Evolutionary conservation across 2,329 filamentous ascomycete species (phyloP).

Genomic region (Penicillium psychrosexuale): DNA sequence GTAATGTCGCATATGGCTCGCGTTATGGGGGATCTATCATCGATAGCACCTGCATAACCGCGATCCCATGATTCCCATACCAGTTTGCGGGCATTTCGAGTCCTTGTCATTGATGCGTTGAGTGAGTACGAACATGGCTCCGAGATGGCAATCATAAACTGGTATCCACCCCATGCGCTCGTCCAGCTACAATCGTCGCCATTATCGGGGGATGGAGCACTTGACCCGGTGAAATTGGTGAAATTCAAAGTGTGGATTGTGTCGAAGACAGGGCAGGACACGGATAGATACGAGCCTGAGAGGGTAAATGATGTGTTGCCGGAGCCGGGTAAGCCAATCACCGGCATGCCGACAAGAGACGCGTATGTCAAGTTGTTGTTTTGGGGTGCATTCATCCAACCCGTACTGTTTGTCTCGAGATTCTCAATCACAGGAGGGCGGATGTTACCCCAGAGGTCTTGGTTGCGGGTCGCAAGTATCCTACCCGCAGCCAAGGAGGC

Average conservation of each 20-base stretch:
- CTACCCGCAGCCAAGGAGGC: background rate
- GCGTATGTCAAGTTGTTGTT: background rate
- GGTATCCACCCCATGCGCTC: background rate
- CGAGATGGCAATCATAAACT: background rate
- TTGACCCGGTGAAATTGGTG: background rate
- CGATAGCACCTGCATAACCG: background rate
- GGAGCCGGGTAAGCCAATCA: background rate
- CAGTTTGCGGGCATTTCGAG: background rate
- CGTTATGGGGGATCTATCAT: background rate
- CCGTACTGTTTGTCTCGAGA: background rate
- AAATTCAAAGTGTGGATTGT: background rate
- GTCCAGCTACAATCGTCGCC: background rate
- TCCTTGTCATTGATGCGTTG: background rate
- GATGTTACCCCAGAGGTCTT: conserved; percentile 4
- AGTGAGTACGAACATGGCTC: background rate
- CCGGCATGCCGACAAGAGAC: background rate
- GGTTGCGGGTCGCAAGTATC: background rate
- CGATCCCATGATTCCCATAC: background rate
- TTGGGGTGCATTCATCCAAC: background rate
- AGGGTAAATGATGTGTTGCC: conserved; percentile 2
- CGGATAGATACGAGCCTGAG: background rate
- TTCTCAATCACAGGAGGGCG: background rate
- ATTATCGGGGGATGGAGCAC: background rate
- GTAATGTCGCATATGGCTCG: background rate
- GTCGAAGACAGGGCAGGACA: background rate